Base-by-base conservation (phyloP, 768 basidiomycete genomes). In the Cystofilobasidium macerans region DNA sequence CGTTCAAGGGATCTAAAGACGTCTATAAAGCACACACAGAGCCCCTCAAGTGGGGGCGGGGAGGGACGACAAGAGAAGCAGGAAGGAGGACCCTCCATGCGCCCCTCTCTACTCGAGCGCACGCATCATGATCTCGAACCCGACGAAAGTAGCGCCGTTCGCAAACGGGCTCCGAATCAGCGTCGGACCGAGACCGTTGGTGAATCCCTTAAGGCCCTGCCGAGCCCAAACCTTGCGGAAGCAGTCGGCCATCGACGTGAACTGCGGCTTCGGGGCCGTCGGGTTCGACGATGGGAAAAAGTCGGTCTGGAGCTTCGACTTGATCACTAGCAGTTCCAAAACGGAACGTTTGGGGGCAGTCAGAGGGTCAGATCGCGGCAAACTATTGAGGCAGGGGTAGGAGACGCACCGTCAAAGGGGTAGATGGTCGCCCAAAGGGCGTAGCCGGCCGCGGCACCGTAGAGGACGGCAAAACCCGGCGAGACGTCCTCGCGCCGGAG, bases 281-380 rank as follows among this genome's bases (percentile, higher is more conserved):
- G 38, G 7, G 48, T 84, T 85, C 20, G 84, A 32, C 3, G 65
- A 79, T 14, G 83, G 80, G 75, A 92, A 91, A 0, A 86, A 88
- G 73, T 97, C 94, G 0, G 93, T 95, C 77, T 98, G 94, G 81
- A 97, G 87, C 61, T 91, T 84, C 32, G 89, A 90, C 74, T 98
- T 98, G 73, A 97, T 84, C 82, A 95, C 89, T 76, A 95, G 11
- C n/a, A n/a, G 20, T 4, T 42, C 13, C 26, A 45, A 73, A 28
- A 70, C 64, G 66, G 16, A 56, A 47, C 51, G 64, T 58, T 24
- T 51, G 26, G 58, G 40, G 45, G 51, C 13, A 28, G 18, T 20
- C 20, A 18, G 35, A 24, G 28, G 12, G 53, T n/a, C 13, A 30
- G 22, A 18, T 0, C 18, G 32, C 9, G 22, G 35, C 61, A 24